Evolutionary conservation across 106 monocot genomes (phyloP).

Genomic region (Platanthera zijinensis): DNA sequence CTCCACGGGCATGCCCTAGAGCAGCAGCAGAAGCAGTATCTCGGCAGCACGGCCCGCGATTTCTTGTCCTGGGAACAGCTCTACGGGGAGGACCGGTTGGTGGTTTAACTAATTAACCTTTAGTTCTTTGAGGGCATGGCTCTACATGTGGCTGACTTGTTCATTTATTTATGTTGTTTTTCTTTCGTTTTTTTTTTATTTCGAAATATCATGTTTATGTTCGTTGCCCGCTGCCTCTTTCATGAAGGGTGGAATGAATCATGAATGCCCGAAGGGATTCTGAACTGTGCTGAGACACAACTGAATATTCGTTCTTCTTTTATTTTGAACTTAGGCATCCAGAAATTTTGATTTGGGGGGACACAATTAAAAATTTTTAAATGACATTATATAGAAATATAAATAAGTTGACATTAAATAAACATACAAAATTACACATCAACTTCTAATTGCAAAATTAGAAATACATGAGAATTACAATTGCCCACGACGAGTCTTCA

Average conservation of each 20-base stretch:
- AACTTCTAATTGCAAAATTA: no score
- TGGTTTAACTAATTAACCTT: slow-evolving; percentile 27
- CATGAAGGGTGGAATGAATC: not conserved
- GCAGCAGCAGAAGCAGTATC: slow-evolving; percentile 16
- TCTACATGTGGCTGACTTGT: not conserved
- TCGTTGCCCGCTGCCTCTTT: not conserved
- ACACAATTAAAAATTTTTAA: no score
- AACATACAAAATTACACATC: no score
- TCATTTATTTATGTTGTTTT: slow-evolving; percentile 24
- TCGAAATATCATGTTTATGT: slow-evolving; percentile 9
- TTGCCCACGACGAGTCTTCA: no score
- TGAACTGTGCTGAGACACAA: not conserved
- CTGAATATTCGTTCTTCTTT: not conserved
- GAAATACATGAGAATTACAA: no score
- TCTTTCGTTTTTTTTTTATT: slow-evolving; percentile 12
- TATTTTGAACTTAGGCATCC: no score
- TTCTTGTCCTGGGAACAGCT: slow-evolving; percentile 43
- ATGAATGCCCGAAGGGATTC: slow-evolving; percentile 17
- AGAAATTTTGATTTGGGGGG: no score
- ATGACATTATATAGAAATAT: no score
- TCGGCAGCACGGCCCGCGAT: slow-evolving; percentile 4
- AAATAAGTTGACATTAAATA: no score
- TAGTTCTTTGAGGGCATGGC: not conserved
- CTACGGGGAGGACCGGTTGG: slow-evolving; percentile 50
- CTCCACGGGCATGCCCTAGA: slow-evolving; percentile 32